A percentile compares a stretch with the other conserved stretches of the same genome.
Evolutionary conservation across 208 protist genomes (phyloP).

Genomic region (Angomonas deanei): DNA sequence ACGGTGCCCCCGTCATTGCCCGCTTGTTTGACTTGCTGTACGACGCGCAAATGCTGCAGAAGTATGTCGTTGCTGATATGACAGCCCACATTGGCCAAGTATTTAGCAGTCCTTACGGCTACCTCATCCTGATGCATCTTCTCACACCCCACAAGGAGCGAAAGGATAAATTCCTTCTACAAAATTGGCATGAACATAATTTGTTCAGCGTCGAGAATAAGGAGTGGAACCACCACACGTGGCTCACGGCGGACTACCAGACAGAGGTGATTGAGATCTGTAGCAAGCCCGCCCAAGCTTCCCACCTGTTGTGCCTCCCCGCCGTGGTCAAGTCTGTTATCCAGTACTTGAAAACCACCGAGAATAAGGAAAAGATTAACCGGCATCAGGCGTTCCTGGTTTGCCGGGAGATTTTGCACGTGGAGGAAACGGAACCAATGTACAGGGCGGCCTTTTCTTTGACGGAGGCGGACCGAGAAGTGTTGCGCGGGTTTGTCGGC

Average conservation of each 20-base stretch:
- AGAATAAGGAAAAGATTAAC: conserved; percentile 40
- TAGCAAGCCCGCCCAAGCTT: conserved; percentile 61
- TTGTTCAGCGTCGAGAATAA: conserved; percentile 71
- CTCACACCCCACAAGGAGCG: conserved; percentile 65
- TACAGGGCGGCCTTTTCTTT: conserved; percentile 63
- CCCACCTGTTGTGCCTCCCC: conserved; percentile 66
- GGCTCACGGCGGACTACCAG: conserved; percentile 70
- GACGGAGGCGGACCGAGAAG: conserved; percentile 22
- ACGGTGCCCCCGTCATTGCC: conserved; percentile 77
- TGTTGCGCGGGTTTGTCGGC: conserved; percentile 34
- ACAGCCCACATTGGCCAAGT: conserved; percentile 57
- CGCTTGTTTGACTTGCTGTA: conserved; percentile 86
- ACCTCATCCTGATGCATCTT: conserved; percentile 81
- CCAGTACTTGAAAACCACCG: conserved; percentile 21
- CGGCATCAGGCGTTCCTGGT: conserved; percentile 62
- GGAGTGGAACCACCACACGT: conserved; percentile 84
- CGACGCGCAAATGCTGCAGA: conserved; percentile 75
- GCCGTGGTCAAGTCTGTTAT: conserved; percentile 56
- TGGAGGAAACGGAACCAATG: conserved; percentile 31
- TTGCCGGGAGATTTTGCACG: conserved; percentile 70
- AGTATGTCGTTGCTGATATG: conserved; percentile 74
- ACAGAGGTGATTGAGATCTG: conserved; percentile 80
- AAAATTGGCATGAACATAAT: conserved; percentile 83
- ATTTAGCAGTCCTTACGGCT: conserved; percentile 81
- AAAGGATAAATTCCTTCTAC: conserved; percentile 66